Base-by-base conservation (phyloP, 108 stramenopile species). In the Cyclotella sp. region DNA sequence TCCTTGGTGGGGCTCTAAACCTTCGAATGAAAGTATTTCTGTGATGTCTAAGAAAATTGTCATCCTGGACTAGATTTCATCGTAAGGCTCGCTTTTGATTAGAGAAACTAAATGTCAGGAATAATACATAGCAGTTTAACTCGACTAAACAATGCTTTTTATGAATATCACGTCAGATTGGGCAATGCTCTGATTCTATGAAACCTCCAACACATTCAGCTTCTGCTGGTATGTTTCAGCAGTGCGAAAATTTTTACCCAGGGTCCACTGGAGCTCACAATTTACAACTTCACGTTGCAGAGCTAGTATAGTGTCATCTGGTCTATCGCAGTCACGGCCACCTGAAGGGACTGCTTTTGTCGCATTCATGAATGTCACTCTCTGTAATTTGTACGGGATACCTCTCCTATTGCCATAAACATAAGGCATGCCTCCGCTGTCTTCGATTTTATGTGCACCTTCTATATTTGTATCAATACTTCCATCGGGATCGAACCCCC, bases 371-470 rank as follows among this genome's bases (percentile, higher is more conserved):
- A 67, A 71, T 42, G 87, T 54, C 11, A 92, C 93, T 43, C 93
- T 86, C 43, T 86, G 49, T 46, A 95, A 63, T 65, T 90, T 90
- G 87, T 95, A 95, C 19, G 93, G 93, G 60, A 95, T 73, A 11
- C 86, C 86, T 30, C 78, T 75, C 67, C 87, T 90, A 70, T 95
- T 95, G 34, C 93, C 93, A 66, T 95, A 95, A 51, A 92, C 89
- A 68, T 84, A 90, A 0, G 81, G 70, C 81, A 82, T 82, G 28
- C 30, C 63, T 41, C 22, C 63, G 27, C 27, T 63, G 19, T 75
- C 70, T 8, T 41, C 54, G 18, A 39, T 21, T 70, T 68, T 43
- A 68, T 61, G 26, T 21, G 19, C 71, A 3, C 21, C 40, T 69
- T 34, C 43, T 51, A 21, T 16, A 11, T 29, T 0, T n/a, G 4